A percentile compares a stretch with the other conserved stretches of the same genome.
Conservation (phyloP, 208 protist species). For the Acanthamoeba healyi region DNA sequence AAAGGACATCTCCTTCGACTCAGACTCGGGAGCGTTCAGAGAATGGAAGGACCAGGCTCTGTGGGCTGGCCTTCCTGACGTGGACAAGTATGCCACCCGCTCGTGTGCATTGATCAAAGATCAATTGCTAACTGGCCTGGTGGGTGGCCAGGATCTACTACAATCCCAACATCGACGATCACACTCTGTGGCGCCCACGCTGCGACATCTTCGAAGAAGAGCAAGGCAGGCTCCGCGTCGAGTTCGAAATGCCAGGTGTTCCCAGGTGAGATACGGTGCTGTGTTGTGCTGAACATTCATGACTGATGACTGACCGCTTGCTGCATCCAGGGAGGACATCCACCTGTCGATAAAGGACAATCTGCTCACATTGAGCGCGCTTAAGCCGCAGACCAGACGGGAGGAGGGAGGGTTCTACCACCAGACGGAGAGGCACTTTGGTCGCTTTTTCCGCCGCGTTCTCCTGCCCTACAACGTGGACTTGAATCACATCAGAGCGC, state of each 20-base stretch:
- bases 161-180: conserved; percentile 67
- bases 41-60: conserved; percentile 36
- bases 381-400: background rate
- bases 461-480: conserved; percentile 31
- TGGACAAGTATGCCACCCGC: background rate
- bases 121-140: background rate
- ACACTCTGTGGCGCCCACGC: conserved; percentile 3
- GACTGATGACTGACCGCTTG: background rate
- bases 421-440: conserved; percentile 27
- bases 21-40: background rate
- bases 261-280: background rate
- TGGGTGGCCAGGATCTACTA: background rate
- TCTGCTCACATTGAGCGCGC: background rate
- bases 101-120: too few relatives aligned
- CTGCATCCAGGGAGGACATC: background rate
- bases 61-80: conserved; percentile 19
- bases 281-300: background rate
- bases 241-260: conserved; percentile 14
- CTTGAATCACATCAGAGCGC: background rate
- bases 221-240: background rate
- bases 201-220: background rate
- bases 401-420: background rate
- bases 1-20: background rate
- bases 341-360: background rate
- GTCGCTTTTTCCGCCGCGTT: background rate